These are phyloP conservation scores for Alternaria infectoria DNA, from an alignment of 2,329 filamentous ascomycete species.

Conservation along the genomic window DNA sequence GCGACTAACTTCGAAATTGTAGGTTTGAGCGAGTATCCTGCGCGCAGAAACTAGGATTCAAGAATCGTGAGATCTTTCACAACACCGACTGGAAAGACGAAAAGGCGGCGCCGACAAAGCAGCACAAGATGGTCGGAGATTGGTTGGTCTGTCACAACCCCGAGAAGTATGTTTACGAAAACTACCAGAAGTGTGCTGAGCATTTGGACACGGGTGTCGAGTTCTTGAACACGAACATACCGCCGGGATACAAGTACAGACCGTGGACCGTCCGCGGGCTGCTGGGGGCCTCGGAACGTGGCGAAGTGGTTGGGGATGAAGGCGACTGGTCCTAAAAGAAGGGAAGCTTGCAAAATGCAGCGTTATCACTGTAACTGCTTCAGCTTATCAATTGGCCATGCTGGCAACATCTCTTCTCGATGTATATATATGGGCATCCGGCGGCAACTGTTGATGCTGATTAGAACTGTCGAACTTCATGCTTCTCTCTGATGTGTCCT, in stretches of 20 bases:
- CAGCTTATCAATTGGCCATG: conserved; percentile 24
- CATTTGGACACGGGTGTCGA: neutral
- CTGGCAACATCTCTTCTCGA: conserved; percentile 34
- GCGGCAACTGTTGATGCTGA: conserved; percentile 46
- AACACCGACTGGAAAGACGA: conserved; percentile 3
- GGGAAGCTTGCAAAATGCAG: neutral
- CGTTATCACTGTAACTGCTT: neutral
- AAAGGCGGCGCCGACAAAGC: conserved; percentile 1
- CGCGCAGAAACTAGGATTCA: conserved; percentile 16
- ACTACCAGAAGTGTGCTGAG: conserved; percentile 7
- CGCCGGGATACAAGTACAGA: neutral
- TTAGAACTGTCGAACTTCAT: conserved; percentile 51
- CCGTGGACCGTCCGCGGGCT: conserved; percentile 7
- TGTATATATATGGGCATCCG: conserved; percentile 31
- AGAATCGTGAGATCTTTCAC: conserved; percentile 6
- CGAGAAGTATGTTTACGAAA: conserved; percentile 10
- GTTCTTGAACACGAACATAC: conserved; percentile 10
- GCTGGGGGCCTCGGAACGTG: neutral
- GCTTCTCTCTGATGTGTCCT: conserved; percentile 48
- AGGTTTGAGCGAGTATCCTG: conserved; percentile 13
- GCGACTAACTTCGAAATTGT: neutral
- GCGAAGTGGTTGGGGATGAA: neutral
- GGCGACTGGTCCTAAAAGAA: neutral
- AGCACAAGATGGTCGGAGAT: conserved; percentile 1
- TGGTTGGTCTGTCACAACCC: conserved; percentile 13